Evolutionary conservation across 805 yeast species (phyloP).

Genomic region (Limtongia smithiae): DNA sequence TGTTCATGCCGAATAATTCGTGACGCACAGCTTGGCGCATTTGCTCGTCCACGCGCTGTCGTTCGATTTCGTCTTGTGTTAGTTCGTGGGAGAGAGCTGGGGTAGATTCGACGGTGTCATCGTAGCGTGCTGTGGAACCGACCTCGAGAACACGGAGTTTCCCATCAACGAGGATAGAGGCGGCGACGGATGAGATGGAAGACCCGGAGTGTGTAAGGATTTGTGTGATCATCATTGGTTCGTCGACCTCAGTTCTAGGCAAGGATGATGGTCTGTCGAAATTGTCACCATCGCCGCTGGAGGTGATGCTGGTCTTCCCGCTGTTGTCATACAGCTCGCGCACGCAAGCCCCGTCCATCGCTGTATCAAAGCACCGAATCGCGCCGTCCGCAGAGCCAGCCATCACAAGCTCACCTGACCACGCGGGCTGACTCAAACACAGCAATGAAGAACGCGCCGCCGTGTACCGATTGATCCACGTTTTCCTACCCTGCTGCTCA

Average conservation of each 20-base stretch:
- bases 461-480: constrained; percentile 27
- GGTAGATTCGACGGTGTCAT: neutral
- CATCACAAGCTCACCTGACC: constrained; percentile 20
- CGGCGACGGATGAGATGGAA: too few relatives aligned
- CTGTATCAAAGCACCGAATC: constrained; percentile 22
- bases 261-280: too few relatives aligned
- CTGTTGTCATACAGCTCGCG: constrained; percentile 19
- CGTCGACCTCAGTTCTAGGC: too few relatives aligned
- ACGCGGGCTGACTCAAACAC: constrained; percentile 17
- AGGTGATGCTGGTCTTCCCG: too few relatives aligned
- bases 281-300: too few relatives aligned
- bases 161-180: constrained; percentile 14
- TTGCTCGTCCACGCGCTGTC: constrained; percentile 9
- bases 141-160: constrained; percentile 4
- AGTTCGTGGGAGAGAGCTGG: constrained; percentile 2
- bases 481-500: neutral
- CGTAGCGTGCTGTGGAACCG: neutral
- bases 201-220: constrained; percentile 6
- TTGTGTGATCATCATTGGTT: constrained; percentile 14
- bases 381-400: constrained; percentile 30
- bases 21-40: constrained; percentile 17
- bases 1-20: constrained; percentile 23
- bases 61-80: neutral
- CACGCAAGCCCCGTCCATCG: constrained; percentile 13
- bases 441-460: constrained; percentile 25